These are phyloP conservation scores for Xylaria multiplex DNA, from an alignment of 2,329 filamentous ascomycete species.

Conservation along the genomic window DNA sequence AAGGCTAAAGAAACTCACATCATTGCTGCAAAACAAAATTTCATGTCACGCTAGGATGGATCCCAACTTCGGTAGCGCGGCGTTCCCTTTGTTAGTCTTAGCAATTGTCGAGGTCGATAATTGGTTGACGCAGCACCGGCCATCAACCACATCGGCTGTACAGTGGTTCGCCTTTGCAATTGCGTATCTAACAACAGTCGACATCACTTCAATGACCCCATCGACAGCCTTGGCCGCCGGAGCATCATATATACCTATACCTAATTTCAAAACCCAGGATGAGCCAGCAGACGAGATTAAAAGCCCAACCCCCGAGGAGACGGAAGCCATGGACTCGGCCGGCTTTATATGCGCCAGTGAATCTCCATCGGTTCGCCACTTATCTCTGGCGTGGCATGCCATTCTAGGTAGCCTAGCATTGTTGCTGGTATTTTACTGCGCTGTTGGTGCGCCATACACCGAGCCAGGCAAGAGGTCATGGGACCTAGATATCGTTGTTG, in stretches of 20 bases:
- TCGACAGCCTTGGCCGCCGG: neutral
- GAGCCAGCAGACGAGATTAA: constrained; percentile 24
- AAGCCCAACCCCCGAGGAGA: constrained; percentile 28
- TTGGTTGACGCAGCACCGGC: constrained; percentile 29
- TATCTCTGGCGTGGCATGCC: constrained; percentile 32
- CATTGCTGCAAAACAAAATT: constrained; percentile 23
- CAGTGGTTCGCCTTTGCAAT: constrained; percentile 37
- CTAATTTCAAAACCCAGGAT: constrained; percentile 23
- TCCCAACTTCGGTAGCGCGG: constrained; percentile 27
- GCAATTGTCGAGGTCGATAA: constrained; percentile 37
- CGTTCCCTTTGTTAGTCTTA: constrained; percentile 31
- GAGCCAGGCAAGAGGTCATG: constrained; percentile 29
- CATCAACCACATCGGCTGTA: constrained; percentile 32
- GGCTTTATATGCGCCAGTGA: constrained; percentile 7
- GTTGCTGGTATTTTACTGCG: constrained; percentile 28
- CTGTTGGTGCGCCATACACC: constrained; percentile 17
- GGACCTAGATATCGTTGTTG: constrained; percentile 39
- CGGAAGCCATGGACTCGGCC: constrained; percentile 28
- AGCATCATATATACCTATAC: constrained; percentile 27
- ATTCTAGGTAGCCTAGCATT: constrained; percentile 27
- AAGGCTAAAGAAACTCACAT: constrained; percentile 32
- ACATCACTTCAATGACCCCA: constrained; percentile 22
- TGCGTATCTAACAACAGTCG: constrained; percentile 32
- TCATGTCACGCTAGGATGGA: constrained; percentile 13
- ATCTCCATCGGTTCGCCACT: constrained; percentile 18